Evolutionary conservation across 352 stramenopile genomes (phyloP).

Genomic region (Globisporangium recalcitrans): DNA sequence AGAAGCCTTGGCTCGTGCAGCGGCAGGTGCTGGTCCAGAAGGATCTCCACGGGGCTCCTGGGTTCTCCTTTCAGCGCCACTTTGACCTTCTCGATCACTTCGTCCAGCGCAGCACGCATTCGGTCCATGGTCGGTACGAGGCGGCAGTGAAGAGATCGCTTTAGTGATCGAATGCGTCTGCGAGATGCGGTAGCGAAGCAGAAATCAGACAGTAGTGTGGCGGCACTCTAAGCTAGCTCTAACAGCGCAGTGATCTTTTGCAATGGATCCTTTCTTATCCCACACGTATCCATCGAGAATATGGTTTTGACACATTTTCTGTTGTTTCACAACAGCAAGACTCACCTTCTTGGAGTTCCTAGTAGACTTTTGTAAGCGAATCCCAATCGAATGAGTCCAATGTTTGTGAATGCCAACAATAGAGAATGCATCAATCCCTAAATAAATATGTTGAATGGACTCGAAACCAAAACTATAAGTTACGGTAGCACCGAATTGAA

Average conservation of each 20-base stretch:
- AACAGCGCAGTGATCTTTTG: not conserved
- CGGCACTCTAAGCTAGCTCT: not conserved
- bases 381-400: too few species aligned
- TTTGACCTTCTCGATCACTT: constrained; percentile 63
- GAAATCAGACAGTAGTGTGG: not conserved
- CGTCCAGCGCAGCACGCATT: constrained; percentile 47
- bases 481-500: too few species aligned
- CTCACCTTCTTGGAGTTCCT: too few species aligned
- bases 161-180: not conserved
- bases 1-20: constrained; percentile 49
- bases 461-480: too few species aligned
- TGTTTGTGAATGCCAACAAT: too few species aligned
- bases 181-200: not conserved
- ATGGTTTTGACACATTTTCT: too few species aligned
- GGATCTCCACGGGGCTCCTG: constrained; percentile 53
- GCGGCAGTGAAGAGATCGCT: not conserved
- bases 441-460: too few species aligned
- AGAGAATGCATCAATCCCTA: too few species aligned
- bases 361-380: too few species aligned
- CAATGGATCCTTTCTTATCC: not conserved
- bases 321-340: too few species aligned
- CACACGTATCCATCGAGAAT: too few species aligned
- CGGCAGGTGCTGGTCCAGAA: constrained; percentile 57
- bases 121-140: constrained; percentile 40
- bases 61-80: constrained; percentile 44